Conservation (phyloP, 495 filamentous ascomycete genomes). For the Penicillium pulvis region DNA sequence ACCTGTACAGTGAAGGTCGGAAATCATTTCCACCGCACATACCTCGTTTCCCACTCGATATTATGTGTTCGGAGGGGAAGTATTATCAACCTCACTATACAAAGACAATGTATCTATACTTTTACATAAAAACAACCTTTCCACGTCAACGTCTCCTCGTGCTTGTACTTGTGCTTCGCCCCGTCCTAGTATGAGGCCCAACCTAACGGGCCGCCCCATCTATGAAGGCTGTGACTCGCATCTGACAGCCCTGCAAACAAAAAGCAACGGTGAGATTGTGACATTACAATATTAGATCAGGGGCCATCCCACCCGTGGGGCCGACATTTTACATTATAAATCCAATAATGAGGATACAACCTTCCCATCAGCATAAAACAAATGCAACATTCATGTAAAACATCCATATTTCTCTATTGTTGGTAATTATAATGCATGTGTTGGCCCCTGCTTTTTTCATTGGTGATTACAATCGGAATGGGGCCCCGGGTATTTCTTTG, state of each 20-base stretch:
- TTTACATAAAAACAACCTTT: not conserved
- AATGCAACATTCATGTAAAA: not conserved
- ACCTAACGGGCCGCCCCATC: not conserved
- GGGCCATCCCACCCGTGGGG: not conserved
- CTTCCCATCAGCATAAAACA: not conserved
- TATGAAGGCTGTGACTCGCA: constrained; percentile 10
- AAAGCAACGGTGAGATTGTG: constrained; percentile 20
- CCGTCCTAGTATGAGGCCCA: constrained; percentile 5
- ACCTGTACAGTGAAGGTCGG: not conserved
- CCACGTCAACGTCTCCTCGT: not conserved
- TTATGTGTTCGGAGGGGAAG: no score
- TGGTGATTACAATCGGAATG: not conserved
- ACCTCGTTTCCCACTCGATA: no score
- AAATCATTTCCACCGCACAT: no score
- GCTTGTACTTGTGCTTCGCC: constrained; percentile 14
- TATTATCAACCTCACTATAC: no score
- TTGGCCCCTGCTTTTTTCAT: constrained; percentile 1
- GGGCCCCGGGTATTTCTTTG: not conserved
- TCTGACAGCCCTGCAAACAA: constrained; percentile 18
- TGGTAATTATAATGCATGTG: not conserved
- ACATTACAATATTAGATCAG: constrained; percentile 1
- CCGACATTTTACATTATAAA: not conserved
- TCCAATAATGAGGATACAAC: not conserved
- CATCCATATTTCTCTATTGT: not conserved
- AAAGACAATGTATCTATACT: not conserved